Evolutionary conservation across 139 green algal species (phyloP), one percentile per base, ranked within the genome.

Genomic region (Raphidocelis subcapitata): DNA sequence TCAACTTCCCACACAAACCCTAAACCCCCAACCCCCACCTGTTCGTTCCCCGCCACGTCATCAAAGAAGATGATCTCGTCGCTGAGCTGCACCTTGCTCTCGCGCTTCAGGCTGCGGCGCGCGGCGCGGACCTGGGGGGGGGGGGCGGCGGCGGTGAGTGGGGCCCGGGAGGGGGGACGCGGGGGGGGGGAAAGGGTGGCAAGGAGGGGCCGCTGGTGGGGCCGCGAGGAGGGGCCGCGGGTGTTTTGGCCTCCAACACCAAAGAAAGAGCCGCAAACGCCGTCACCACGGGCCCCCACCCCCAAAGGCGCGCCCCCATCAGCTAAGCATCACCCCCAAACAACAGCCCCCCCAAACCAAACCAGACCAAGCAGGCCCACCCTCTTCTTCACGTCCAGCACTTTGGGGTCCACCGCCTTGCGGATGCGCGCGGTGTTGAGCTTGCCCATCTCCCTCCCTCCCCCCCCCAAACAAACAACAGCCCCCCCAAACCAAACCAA

Each of bases 41-140:
- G 86, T 4, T 82, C 83, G 35, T 96, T 92, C 28, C 92, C 92
- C 18, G 91, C 91, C 49, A 97, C 86, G 79, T 97, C 92, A 55
- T 95, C 90, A 73, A 97, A 97, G 79, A 92, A 92, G 61, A 97
- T 86, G 75, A 85, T 84, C 49, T 93, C 86, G 26, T 93, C 87
- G 15, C 69, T 83, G 41, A 89, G 73, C 75, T 84, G 67, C 63
- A 90, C 82, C 77, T 90, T 90, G 71, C 36, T 75, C 74, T 86
- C 79, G 24, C 82, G 77, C 85, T 89, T 89, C 8, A 86, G 75
- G 21, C 79, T 79, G 26, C 84, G 81, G 2, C 81, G 72, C 2
- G 81, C 81, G 5, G 59, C 60, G 14, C 66, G 47, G 49, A 75
- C 47, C 10, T 49, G 41, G 8, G 41, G 41, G 8, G 8, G 8